These are phyloP conservation scores for Dianthus caryophyllus DNA, from an alignment of 148 eudicot species.

Conservation along the genomic window DNA sequence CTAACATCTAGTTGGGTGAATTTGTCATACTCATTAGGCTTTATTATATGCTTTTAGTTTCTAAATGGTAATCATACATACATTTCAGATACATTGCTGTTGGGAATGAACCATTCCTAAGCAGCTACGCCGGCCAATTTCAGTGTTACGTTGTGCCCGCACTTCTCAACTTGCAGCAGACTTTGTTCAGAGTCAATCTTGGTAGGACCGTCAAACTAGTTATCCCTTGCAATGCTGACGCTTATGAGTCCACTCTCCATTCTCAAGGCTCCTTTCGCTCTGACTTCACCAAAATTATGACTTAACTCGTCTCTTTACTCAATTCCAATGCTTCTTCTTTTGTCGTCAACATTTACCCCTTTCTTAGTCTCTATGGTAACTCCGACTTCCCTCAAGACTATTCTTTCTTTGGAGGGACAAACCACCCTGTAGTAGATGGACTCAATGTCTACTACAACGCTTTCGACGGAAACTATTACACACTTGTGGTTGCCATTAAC, in stretches of 20 bases:
- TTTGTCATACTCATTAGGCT: no score
- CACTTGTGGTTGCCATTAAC: constrained; percentile 62
- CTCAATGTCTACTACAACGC: constrained; percentile 66
- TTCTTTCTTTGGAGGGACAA: constrained; percentile 73
- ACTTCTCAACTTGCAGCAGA: constrained; percentile 61
- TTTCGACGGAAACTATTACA: constrained; percentile 80
- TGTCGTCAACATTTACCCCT: constrained; percentile 86
- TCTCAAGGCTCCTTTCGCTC: constrained; percentile 80
- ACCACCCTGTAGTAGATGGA: constrained; percentile 69
- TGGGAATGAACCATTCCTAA: constrained; percentile 86
- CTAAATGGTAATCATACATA: not conserved
- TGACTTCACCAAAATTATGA: constrained; percentile 60
- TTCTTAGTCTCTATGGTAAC: constrained; percentile 70
- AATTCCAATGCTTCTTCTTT: constrained; percentile 77
- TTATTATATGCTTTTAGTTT: no score
- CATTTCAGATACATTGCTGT: constrained; percentile 19
- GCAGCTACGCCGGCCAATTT: constrained; percentile 59
- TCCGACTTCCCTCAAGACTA: constrained; percentile 88
- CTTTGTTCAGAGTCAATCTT: constrained; percentile 64
- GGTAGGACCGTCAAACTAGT: constrained; percentile 63
- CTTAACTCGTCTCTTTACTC: constrained; percentile 64
- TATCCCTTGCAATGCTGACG: constrained; percentile 91
- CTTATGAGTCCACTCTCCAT: constrained; percentile 62
- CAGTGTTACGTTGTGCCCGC: constrained; percentile 72
- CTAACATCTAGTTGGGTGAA: not conserved